Base-by-base conservation (phyloP, 2,329 filamentous ascomycete genomes). In the Aspergillus sp. region DNA sequence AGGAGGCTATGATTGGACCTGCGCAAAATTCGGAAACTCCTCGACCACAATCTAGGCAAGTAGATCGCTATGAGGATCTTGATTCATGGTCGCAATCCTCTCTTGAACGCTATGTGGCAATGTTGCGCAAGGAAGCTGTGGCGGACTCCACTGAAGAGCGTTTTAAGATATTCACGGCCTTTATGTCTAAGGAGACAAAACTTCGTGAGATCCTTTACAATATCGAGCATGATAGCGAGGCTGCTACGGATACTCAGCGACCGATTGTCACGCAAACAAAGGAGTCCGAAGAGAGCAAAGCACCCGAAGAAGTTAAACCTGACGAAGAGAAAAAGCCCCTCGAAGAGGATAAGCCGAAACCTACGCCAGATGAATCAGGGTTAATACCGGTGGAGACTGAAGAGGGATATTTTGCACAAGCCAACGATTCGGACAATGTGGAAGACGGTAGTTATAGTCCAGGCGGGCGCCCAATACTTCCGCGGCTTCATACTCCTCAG, bases 61-160 rank as follows among this genome's bases (percentile, higher is more conserved):
- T 51, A 21, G 77, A 84, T 62, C 79, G 80, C 5, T 79, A 79
- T 57, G 77, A 75, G 23, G 82, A 83, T 62, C 72, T 85, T n/a
- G 80, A 84, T 59, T 79, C 81, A 3, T 84, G 83, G 80, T 84
- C 80, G 62, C 80, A 78, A 62, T 80, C 81, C 2, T 85, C 83
- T 24, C 67, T 85, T 48, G 78, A 81, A 50, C 75, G 82, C 43
- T 85, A 80, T 63, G 78, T 83, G 31, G 72, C 75, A 4, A 85
- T 85, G 81, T 72, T 85, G 23, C 77, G 79, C 49, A 77, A 79
- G 52, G 83, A 85, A 64, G 76, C 79, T 31, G 71, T 74, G 56
- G 72, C 77, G 47, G 67, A 77, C 40, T 74, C 75, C 3, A 79
- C 84, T 45, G 75, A 80, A 54, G 79, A 82, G 46, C 82, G 83